Base-by-base conservation (phyloP, 2,329 filamentous ascomycete species). In the Lachnellula hyalina region DNA sequence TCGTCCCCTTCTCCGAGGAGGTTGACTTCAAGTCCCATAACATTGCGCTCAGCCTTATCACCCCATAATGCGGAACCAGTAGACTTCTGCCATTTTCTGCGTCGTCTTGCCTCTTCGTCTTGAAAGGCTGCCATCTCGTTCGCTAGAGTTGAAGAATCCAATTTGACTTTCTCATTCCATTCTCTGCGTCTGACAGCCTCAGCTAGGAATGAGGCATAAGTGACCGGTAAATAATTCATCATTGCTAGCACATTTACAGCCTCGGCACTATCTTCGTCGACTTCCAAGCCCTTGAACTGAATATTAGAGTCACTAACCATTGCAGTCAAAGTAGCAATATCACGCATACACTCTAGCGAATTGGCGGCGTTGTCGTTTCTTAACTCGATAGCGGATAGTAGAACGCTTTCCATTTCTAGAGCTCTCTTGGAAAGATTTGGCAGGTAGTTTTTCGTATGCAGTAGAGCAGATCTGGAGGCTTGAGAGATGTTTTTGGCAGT, bases 71-170 rank as follows among this genome's bases (percentile, higher is more conserved):
- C 65, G 85, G 49, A 85, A 7, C 89, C 90, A 47, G 95, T 86
- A 61, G 82, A 87, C 67, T 91, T 95, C 57, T 93, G 80, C 94
- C 94, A 99, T 67, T 89, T 95, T 65, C 87, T 89, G 46, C 94
- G 82, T 50, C 94, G 80, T 64, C 93, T 91, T 49, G 89, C 82
- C 69, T 99, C 94, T 71, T 97, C 94, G 57, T 96, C 92, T 66
- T 94, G 90, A 60, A 95, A 93, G 0, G 89, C 77, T 1, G 91
- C 90, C 80, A 97, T 90, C 68, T 97, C 93, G 69, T 97, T 95
- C 25, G 91, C 90, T 25, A 99, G 75, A 0, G 87, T 90, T 2
- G 89, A 85, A 0, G 93, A 94, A 65, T 97, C 94, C 2, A 83
- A 81, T 68, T 87, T 90, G 70, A 97, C 87, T 72, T 96, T 96